Conservation (phyloP, 805 yeast genomes). For the Zygosaccharomyces bailii region DNA sequence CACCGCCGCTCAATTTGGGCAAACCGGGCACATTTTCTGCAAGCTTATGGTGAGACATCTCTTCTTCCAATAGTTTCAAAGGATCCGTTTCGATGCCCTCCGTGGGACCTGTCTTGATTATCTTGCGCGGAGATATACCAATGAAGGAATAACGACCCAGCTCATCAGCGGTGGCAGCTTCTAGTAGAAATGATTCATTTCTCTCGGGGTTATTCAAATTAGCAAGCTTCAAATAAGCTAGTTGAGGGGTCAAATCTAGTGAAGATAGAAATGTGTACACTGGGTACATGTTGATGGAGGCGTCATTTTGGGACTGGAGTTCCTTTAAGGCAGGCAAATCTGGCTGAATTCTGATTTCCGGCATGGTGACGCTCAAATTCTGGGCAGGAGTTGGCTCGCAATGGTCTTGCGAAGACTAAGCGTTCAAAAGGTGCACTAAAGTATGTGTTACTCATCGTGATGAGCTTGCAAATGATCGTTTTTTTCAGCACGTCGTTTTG, state of each 20-base stretch:
- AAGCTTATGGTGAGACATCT: slow-evolving; percentile 60
- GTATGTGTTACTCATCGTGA: background rate
- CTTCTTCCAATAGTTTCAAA: slow-evolving; percentile 65
- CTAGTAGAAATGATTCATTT: slow-evolving; percentile 74
- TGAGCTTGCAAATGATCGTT: background rate
- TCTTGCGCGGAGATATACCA: slow-evolving; percentile 79
- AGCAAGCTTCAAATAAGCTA: slow-evolving; percentile 82
- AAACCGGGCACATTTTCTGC: slow-evolving; percentile 74
- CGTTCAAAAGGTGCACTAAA: too few species aligned
- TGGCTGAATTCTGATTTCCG: slow-evolving; percentile 45
- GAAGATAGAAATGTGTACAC: slow-evolving; percentile 70
- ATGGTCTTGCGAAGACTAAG: too few species aligned
- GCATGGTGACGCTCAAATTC: background rate
- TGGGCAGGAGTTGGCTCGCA: too few species aligned
- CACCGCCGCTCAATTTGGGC: slow-evolving; percentile 89
- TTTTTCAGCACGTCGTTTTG: background rate
- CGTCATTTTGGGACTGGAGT: slow-evolving; percentile 40
- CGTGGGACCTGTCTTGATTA: slow-evolving; percentile 70
- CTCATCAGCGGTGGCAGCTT: slow-evolving; percentile 88
- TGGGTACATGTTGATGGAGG: slow-evolving; percentile 69
- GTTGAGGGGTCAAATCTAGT: slow-evolving; percentile 82
- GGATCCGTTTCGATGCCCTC: slow-evolving; percentile 68
- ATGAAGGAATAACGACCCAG: slow-evolving; percentile 88
- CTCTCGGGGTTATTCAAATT: slow-evolving; percentile 52
- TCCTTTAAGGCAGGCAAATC: slow-evolving; percentile 43